Evolutionary conservation across 192 early-diverging fungal species (phyloP), one percentile per base, ranked within the genome.

Genomic region (Coemansia umbellata): DNA sequence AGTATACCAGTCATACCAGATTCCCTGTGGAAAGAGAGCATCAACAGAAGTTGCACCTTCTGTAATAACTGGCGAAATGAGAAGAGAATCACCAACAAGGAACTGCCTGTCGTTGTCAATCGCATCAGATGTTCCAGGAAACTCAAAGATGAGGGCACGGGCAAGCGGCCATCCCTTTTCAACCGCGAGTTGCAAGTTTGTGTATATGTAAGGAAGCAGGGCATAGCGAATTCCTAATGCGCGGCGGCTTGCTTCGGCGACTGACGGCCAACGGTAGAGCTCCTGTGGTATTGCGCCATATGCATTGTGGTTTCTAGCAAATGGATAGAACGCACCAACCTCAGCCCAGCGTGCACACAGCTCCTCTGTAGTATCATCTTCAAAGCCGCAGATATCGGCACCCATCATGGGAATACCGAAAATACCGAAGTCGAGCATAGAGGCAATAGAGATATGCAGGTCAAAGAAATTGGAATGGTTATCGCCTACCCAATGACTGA

Each of bases 361-460:
- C 40, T 86, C 79, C 50, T 85, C 82, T 1, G 78, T 79, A 0
- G 82, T 63, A 22, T 81, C 68, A 3, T 66, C 65, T 15, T 68
- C 73, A 63, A 89, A 89, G 8, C 87, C 87, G 50, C 87, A 84
- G 27, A 89, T 81, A 58, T 89, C 87, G 11, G 87, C 58, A 14
- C 87, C 87, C 2, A 81, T 71, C 66, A 84, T 83, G 0, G 84
- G 84, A 27, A 89, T 83, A 28, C 84, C 86, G 58, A 86, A 87
- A 10, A 88, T 60, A 19, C 85, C 83, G 66, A 89, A 85, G 31
- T 70, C 72, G n/a, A 89, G 65, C 27, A 81, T 55, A 7, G 71
- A 81, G 7, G 85, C 45, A 45, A 88, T 83, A 0, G 85, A 88
- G 18, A 71, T 28, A 27, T 78, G 69, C 51, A 89, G 53, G 52